Evolutionary conservation across 495 filamentous ascomycete genomes (phyloP).

Genomic region (Lentithecium fluviatile): DNA sequence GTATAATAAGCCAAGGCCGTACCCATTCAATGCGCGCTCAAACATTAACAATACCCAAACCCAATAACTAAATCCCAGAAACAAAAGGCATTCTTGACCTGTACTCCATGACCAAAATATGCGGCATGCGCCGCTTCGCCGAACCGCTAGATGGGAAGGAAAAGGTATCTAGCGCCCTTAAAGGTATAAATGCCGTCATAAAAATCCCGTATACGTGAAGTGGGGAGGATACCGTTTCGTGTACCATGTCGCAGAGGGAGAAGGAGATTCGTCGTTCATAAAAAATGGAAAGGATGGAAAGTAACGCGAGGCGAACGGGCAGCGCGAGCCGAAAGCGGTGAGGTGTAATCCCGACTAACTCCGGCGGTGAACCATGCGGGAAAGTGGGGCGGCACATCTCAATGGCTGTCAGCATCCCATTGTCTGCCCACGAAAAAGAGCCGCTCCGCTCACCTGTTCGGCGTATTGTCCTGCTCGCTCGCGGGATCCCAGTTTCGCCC

Average conservation of each 20-base stretch:
- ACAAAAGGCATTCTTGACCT: background rate
- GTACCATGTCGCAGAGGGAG: background rate
- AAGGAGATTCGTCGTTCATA: background rate
- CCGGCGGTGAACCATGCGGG: background rate
- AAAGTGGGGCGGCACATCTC: background rate
- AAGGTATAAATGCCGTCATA: background rate
- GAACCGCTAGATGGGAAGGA: constrained; percentile 23
- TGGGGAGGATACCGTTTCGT: background rate
- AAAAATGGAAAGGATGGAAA: background rate
- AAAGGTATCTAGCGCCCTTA: constrained; percentile 25
- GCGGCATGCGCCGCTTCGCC: constrained; percentile 5
- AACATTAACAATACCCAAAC: background rate
- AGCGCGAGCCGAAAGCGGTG: background rate
- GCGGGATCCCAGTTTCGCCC: too few relatives aligned
- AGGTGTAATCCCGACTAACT: background rate
- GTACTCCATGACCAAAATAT: background rate
- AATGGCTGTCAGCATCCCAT: background rate
- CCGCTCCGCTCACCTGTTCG: background rate
- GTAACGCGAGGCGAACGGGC: background rate
- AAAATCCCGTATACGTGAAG: background rate
- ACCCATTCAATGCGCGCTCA: constrained; percentile 3
- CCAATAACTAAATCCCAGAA: background rate
- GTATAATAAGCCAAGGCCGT: constrained; percentile 4
- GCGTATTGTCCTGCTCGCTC: background rate
- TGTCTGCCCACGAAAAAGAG: background rate